Evolutionary conservation across 257 asterid genomes (phyloP).

Genomic region (Orobanche coerulescens): DNA sequence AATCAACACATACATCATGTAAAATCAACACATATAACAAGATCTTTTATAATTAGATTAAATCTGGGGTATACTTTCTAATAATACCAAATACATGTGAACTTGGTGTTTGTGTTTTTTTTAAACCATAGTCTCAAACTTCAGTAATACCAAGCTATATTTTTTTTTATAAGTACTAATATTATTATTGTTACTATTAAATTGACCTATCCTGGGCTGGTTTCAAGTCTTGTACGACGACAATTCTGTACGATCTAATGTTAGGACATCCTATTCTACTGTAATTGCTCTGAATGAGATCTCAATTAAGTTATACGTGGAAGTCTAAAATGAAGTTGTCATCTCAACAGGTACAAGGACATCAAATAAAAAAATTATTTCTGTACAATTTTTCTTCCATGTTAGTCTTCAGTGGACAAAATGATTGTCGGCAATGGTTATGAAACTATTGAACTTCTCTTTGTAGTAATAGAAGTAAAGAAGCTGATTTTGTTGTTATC

Average conservation of each 20-base stretch:
- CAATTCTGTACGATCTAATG: slow-evolving; percentile 1
- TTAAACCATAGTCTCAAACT: background rate
- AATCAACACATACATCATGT: too few species aligned
- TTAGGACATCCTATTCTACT: background rate
- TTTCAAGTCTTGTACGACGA: background rate
- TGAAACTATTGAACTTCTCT: background rate
- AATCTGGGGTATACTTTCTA: too few species aligned
- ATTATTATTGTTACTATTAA: too few species aligned
- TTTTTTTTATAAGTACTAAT: too few species aligned
- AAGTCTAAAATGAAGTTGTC: slow-evolving; percentile 4
- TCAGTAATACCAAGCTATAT: background rate
- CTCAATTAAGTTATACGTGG: background rate
- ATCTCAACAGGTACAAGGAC: background rate
- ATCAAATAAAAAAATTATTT: background rate
- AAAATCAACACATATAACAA: too few species aligned
- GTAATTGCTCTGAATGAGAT: background rate
- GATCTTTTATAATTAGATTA: too few species aligned
- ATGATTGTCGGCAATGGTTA: slow-evolving; percentile 7
- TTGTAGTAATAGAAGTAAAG: slow-evolving; percentile 16
- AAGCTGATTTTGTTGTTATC: slow-evolving; percentile 24
- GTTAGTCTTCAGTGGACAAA: background rate
- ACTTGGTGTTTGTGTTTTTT: background rate
- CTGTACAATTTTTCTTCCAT: background rate
- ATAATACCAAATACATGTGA: background rate
- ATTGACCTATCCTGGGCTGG: background rate